A percentile compares a stretch with the other conserved stretches of the same genome.
Evolutionary conservation across 2,329 filamentous ascomycete species (phyloP).

Genomic region (Sclerotinia borealis): DNA sequence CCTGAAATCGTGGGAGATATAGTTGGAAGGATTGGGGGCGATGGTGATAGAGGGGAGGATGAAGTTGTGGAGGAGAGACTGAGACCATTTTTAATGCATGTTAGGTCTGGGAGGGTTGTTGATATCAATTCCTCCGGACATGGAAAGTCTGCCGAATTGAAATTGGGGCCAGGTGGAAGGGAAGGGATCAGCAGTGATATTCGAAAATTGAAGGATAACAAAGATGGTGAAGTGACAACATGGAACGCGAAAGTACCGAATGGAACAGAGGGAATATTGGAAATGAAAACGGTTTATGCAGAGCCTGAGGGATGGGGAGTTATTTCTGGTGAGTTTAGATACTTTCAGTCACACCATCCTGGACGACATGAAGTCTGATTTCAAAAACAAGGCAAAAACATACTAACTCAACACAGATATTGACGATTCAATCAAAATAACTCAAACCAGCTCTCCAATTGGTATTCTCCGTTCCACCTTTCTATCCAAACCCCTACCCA

Average conservation of each 20-base stretch:
- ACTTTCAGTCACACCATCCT: too few relatives aligned
- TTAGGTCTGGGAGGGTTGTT: slow-evolving; percentile 64
- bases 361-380: background rate
- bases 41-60: slow-evolving; percentile 49
- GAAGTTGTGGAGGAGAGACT: slow-evolving; percentile 61
- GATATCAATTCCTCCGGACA: slow-evolving; percentile 50
- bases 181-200: slow-evolving; percentile 67
- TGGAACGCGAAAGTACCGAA: slow-evolving; percentile 43
- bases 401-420: slow-evolving; percentile 53
- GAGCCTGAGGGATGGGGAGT: slow-evolving; percentile 76
- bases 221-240: slow-evolving; percentile 43
- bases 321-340: slow-evolving; percentile 54
- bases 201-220: slow-evolving; percentile 43
- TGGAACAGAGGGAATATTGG: slow-evolving; percentile 48
- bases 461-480: slow-evolving; percentile 84
- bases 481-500: slow-evolving; percentile 63
- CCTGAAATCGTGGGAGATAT: slow-evolving; percentile 65
- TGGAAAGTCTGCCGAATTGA: slow-evolving; percentile 36
- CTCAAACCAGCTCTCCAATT: slow-evolving; percentile 70
- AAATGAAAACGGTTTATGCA: slow-evolving; percentile 68
- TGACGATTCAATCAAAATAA: slow-evolving; percentile 94
- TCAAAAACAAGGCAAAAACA: too few relatives aligned
- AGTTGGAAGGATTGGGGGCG: slow-evolving; percentile 62
- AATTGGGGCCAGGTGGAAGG: slow-evolving; percentile 62
- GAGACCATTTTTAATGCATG: slow-evolving; percentile 70